Evolutionary conservation across 352 stramenopile genomes (phyloP), one percentile per base, ranked within the genome.

Genomic region (Globisporangium alternatum): DNA sequence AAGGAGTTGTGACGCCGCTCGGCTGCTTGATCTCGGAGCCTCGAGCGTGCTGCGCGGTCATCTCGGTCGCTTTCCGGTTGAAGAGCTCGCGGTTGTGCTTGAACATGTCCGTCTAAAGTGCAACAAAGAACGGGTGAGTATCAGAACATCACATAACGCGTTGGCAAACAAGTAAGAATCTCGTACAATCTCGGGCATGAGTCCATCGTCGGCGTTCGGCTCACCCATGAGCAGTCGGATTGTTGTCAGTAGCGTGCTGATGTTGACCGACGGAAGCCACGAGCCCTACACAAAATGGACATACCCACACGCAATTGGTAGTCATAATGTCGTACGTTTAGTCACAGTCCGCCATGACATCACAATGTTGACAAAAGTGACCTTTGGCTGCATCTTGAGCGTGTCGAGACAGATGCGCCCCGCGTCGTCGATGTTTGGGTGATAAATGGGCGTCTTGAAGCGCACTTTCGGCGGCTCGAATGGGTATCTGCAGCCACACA

Each of bases 191-290:
- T 97, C 90, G 1, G 90, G 83, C 86, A 97, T 96, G 52, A 97
- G 71, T 0, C 90, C 88, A 59, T 97, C 90, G 62, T 97, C 89
- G 8, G 89, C 87, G 65, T 97, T 97, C 9, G 90, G 90, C 62
- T 96, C 87, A 12, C 82, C 88, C 81, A 97, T 95, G n/a, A 97
- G 76, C 63, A 97, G 66, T 6, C 90, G 85, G 67, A 97, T 95
- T 0, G 89, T 97, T 9, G 90, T 96, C 28, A 97, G 69, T 59
- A 97, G 68, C 19, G 89, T 97, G 53, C 83, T 89, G 54, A 97
- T 91, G 67, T 97, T 97, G 30, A 97, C 90, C 1, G 87, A 96
- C n/a, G 90, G 90, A 28, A 92, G 75, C 90, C 90, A 97, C 25
- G 88, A 96, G 10, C 90, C 90, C 81, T 92, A 56, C 41, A 56